These are phyloP conservation scores for Fusarium guadeloupense DNA, from an alignment of 2,329 filamentous ascomycete species.

Conservation along the genomic window DNA sequence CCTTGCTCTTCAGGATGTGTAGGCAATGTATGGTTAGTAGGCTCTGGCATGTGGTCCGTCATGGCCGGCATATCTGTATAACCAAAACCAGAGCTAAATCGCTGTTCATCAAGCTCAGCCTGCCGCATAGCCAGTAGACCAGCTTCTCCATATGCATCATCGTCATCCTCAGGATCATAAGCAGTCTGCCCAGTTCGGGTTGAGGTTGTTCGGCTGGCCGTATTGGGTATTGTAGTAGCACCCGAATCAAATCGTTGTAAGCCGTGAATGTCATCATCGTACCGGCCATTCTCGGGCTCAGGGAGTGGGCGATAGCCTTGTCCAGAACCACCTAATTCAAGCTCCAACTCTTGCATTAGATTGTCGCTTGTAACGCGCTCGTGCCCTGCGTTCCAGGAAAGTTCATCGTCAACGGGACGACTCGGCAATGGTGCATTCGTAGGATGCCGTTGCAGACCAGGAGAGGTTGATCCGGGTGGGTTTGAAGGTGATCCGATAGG, in stretches of 20 bases:
- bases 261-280: slow-evolving; percentile 54
- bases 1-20: slow-evolving; percentile 60
- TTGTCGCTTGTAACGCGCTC: slow-evolving; percentile 60
- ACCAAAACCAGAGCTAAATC: slow-evolving; percentile 48
- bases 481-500: slow-evolving; percentile 56
- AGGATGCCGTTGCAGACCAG: slow-evolving; percentile 64
- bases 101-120: slow-evolving; percentile 80
- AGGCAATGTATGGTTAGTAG: slow-evolving; percentile 50
- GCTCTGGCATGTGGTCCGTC: slow-evolving; percentile 35
- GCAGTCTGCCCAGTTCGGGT: slow-evolving; percentile 29
- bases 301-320: slow-evolving; percentile 50
- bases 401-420: slow-evolving; percentile 58
- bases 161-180: slow-evolving; percentile 61
- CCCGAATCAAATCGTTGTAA: slow-evolving; percentile 62
- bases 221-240: slow-evolving; percentile 55
- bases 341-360: slow-evolving; percentile 67
- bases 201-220: slow-evolving; percentile 36
- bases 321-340: slow-evolving; percentile 55
- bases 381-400: slow-evolving; percentile 53
- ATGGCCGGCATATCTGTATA: slow-evolving; percentile 46
- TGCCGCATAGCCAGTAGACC: slow-evolving; percentile 85
- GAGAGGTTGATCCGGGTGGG: slow-evolving; percentile 51
- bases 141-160: slow-evolving; percentile 87
- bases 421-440: slow-evolving; percentile 69
- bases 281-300: slow-evolving; percentile 56